phyloP scores from a whole-genome alignment of 2,329 filamentous ascomycete genomes.

The Domatiomyces globalis region DNA sequence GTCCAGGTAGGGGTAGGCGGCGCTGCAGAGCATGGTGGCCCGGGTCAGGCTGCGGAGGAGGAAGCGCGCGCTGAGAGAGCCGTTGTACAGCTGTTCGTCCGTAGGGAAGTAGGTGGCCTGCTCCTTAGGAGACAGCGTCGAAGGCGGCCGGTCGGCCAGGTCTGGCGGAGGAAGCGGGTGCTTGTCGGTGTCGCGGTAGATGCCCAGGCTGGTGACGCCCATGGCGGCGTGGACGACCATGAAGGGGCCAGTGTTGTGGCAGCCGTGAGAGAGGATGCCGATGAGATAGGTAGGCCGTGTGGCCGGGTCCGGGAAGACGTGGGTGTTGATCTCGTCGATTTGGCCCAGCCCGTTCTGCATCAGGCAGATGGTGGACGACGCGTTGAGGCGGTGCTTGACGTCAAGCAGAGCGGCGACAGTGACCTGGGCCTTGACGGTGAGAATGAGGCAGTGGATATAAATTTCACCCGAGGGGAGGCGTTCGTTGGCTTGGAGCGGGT shows the following conservation, averaged over 20 bases:
- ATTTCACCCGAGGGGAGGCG: slow-evolving; percentile 24
- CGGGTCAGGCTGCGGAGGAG: slow-evolving; percentile 51
- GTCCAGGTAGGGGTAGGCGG: slow-evolving; percentile 42
- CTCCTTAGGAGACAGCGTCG: slow-evolving; percentile 14
- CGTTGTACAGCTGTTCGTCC: slow-evolving; percentile 15
- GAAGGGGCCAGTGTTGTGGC: slow-evolving; percentile 37
- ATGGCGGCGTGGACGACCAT: slow-evolving; percentile 43
- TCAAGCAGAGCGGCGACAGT: slow-evolving; percentile 52
- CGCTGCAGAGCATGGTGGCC: slow-evolving; percentile 47
- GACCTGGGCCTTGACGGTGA: slow-evolving; percentile 60
- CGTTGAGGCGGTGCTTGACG: slow-evolving; percentile 53
- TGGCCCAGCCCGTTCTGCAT: slow-evolving; percentile 72
- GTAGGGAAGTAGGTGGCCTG: slow-evolving; percentile 12
- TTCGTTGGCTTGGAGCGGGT: slow-evolving; percentile 9
- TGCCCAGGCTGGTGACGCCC: slow-evolving; percentile 44
- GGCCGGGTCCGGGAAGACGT: slow-evolving; percentile 53
- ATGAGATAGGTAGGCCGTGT: slow-evolving; percentile 62
- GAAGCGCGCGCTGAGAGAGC: slow-evolving; percentile 36
- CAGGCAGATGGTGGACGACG: slow-evolving; percentile 58
- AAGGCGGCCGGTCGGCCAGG: slow-evolving; percentile 7
- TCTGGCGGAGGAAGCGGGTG: slow-evolving; percentile 11
- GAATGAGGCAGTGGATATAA: slow-evolving; percentile 58
- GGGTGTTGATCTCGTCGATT: slow-evolving; percentile 59
- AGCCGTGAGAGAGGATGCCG: slow-evolving; percentile 49
- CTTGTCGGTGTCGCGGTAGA: slow-evolving; percentile 29